phyloP scores from a whole-genome alignment of 1,284 basidiomycete species.

The Leccinum fuscescens region DNA sequence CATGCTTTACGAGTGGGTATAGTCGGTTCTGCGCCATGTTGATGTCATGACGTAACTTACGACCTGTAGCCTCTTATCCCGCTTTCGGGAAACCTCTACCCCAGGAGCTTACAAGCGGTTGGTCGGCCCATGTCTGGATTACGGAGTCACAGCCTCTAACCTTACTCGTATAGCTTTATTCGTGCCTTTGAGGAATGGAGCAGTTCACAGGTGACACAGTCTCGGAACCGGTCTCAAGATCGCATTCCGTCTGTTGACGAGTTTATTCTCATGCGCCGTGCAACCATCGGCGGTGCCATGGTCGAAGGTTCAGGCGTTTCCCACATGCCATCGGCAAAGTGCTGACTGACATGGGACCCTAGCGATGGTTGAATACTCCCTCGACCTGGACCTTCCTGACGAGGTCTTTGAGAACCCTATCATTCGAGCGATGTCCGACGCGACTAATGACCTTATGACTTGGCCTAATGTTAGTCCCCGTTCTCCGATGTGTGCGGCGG shows the following conservation, averaged over 20 bases:
- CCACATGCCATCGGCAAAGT: not conserved
- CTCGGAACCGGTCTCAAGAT: conserved; percentile 37
- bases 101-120: conserved; percentile 39
- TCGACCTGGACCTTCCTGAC: conserved; percentile 45
- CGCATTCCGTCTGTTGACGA: conserved; percentile 42
- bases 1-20: conserved; percentile 41
- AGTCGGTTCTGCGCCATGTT: not conserved
- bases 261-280: conserved; percentile 43
- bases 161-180: conserved; percentile 33
- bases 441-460: conserved; percentile 47
- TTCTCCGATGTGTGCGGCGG: conserved; percentile 1
- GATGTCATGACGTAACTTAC: conserved; percentile 17
- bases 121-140: conserved; percentile 3
- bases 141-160: conserved; percentile 5
- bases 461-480: conserved; percentile 46
- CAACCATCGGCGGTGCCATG: conserved; percentile 43
- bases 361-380: conserved; percentile 49
- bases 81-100: conserved; percentile 39
- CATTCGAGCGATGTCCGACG: conserved; percentile 43
- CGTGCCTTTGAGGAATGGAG: conserved; percentile 41
- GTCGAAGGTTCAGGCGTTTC: conserved; percentile 40
- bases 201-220: conserved; percentile 41
- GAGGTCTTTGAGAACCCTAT: conserved; percentile 42
- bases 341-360: conserved; percentile 1
- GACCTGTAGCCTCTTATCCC: conserved; percentile 34